These are phyloP conservation scores for Entomortierella parvispora DNA, from an alignment of 192 early-diverging fungal species.

Conservation along the genomic window DNA sequence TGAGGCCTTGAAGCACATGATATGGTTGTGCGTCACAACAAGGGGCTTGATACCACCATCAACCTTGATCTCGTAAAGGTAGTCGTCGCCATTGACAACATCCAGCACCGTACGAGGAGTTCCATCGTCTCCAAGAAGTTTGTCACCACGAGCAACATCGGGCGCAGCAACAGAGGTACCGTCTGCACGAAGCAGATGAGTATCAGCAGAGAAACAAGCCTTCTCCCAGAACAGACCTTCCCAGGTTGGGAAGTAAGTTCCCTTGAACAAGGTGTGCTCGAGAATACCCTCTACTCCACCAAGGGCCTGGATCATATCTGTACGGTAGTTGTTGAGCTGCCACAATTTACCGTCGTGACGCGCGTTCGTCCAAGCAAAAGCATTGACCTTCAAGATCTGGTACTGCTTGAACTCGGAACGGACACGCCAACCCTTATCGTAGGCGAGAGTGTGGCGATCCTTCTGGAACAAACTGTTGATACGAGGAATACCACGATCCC, in stretches of 20 bases:
- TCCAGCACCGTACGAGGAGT: slow-evolving; percentile 46
- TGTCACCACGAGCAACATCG: slow-evolving; percentile 51
- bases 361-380: slow-evolving; percentile 93
- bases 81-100: slow-evolving; percentile 42
- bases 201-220: slow-evolving; percentile 61
- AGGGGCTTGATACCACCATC: slow-evolving; percentile 19
- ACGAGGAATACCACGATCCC: slow-evolving; percentile 98
- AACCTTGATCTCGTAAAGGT: slow-evolving; percentile 32
- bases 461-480: slow-evolving; percentile 99
- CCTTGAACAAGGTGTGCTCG: slow-evolving; percentile 98
- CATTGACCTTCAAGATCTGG: slow-evolving; percentile 94
- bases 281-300: slow-evolving; percentile 99
- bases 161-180: slow-evolving; percentile 45
- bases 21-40: slow-evolving; percentile 49
- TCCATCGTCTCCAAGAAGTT: slow-evolving; percentile 62
- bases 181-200: slow-evolving; percentile 41
- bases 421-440: slow-evolving; percentile 99
- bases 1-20: slow-evolving; percentile 45
- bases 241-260: slow-evolving; percentile 98
- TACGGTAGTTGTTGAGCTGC: slow-evolving; percentile 98
- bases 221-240: slow-evolving; percentile 99
- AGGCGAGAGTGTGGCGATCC: slow-evolving; percentile 98
- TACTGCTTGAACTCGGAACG: slow-evolving; percentile 98
- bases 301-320: slow-evolving; percentile 99
- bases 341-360: slow-evolving; percentile 91